Conservation (phyloP, 257 asterid species). For the Penstemon eatonii region DNA sequence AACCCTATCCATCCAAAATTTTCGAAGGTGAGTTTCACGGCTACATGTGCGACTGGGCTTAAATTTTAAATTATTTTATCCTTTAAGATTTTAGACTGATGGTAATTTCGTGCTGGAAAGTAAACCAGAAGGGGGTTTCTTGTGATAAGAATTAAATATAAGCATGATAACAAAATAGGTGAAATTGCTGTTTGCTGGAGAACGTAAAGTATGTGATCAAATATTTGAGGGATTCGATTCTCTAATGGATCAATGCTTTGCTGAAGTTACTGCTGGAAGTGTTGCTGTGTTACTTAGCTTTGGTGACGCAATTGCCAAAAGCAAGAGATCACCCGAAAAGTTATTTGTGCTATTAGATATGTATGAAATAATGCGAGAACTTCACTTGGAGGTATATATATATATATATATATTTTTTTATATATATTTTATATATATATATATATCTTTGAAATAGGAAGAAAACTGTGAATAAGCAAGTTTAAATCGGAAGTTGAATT, state of each 20-base stretch:
- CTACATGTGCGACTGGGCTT: too few species aligned
- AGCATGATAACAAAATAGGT: constrained; percentile 57
- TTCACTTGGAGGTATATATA: constrained; percentile 73
- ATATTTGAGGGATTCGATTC: constrained; percentile 82
- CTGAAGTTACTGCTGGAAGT: constrained; percentile 88
- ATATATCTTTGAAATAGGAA: background rate
- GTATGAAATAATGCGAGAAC: constrained; percentile 99
- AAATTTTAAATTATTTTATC: too few species aligned
- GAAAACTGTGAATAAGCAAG: background rate
- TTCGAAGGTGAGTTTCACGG: too few species aligned
- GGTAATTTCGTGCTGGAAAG: too few species aligned
- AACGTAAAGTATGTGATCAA: constrained; percentile 94
- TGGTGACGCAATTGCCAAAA: constrained; percentile 98
- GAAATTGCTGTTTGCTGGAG: constrained; percentile 92
- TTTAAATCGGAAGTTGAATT: constrained; percentile 18
- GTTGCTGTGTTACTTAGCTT: constrained; percentile 92
- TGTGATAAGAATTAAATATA: constrained; percentile 16
- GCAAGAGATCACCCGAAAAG: constrained; percentile 99
- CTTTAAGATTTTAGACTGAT: too few species aligned
- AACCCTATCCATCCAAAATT: too few species aligned
- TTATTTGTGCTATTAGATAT: constrained; percentile 93
- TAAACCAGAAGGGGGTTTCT: too few species aligned
- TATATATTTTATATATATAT: too few species aligned
- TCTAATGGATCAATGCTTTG: constrained; percentile 90
- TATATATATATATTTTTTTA: too few species aligned